A percentile compares a stretch with the other conserved stretches of the same genome.
Conservation (phyloP, 2,329 filamentous ascomycete species). For the Monilinia laxa region DNA sequence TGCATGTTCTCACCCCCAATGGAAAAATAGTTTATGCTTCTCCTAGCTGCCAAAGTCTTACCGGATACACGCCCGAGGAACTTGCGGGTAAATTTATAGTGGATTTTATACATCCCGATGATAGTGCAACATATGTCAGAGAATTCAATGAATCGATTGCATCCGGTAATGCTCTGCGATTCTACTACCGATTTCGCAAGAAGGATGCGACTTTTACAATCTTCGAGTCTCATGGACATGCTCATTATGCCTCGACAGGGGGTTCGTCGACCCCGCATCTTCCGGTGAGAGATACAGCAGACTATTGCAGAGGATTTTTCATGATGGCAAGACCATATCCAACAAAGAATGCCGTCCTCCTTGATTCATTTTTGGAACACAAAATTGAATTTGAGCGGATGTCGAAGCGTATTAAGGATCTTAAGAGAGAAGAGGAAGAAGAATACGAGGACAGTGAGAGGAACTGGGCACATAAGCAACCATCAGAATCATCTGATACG, state of each 20-base stretch:
- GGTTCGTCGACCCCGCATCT: slow-evolving; percentile 56
- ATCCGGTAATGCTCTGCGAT: slow-evolving; percentile 72
- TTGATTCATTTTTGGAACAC: slow-evolving; percentile 93
- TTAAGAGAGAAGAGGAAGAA: slow-evolving; percentile 81
- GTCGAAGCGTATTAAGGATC: slow-evolving; percentile 77
- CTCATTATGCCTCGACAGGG: slow-evolving; percentile 72
- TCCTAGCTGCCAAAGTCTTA: slow-evolving; percentile 70
- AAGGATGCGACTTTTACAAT: slow-evolving; percentile 73
- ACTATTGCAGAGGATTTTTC: slow-evolving; percentile 85
- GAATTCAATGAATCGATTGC: slow-evolving; percentile 90
- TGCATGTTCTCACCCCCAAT: slow-evolving; percentile 83
- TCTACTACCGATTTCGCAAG: slow-evolving; percentile 83
- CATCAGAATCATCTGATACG: slow-evolving; percentile 45
- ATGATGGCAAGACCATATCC: slow-evolving; percentile 91
- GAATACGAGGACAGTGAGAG: slow-evolving; percentile 66
- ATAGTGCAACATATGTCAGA: slow-evolving; percentile 76
- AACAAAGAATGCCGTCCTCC: slow-evolving; percentile 77
- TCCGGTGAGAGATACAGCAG: slow-evolving; percentile 51
- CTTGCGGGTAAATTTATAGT: slow-evolving; percentile 73
- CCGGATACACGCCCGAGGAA: slow-evolving; percentile 70
- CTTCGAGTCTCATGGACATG: slow-evolving; percentile 90
- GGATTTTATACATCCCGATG: slow-evolving; percentile 83
- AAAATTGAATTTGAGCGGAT: slow-evolving; percentile 94
- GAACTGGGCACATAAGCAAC: slow-evolving; percentile 52
- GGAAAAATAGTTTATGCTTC: slow-evolving; percentile 85